phyloP scores from a whole-genome alignment of 768 basidiomycete genomes.

The Clavaria fumosa region DNA sequence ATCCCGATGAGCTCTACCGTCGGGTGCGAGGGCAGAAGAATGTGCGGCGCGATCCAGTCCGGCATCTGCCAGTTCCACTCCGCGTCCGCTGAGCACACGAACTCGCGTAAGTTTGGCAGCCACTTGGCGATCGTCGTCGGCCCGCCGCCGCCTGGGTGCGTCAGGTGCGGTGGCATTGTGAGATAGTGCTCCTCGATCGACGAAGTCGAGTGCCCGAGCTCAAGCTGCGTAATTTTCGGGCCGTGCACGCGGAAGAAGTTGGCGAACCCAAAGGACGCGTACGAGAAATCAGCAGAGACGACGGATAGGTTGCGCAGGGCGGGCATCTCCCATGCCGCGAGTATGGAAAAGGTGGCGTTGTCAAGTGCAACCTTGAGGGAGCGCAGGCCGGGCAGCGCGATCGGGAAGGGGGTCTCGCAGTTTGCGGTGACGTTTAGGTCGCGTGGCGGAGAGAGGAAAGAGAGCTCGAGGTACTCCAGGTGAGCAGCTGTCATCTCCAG shows the following conservation, averaged over 20 bases:
- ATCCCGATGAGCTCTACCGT: slow-evolving; percentile 53
- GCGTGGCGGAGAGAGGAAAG: slow-evolving; percentile 35
- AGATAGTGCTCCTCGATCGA: slow-evolving; percentile 55
- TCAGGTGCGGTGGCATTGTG: slow-evolving; percentile 20
- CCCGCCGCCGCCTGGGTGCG: too few relatives aligned
- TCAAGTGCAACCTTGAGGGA: slow-evolving; percentile 59
- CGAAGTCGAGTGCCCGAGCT: slow-evolving; percentile 57
- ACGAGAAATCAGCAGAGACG: slow-evolving; percentile 54
- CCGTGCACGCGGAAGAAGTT: slow-evolving; percentile 57
- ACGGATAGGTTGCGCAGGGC: slow-evolving; percentile 46
- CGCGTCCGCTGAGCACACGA: slow-evolving; percentile 63
- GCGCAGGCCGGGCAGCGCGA: slow-evolving; percentile 45
- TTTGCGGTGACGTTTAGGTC: too few relatives aligned
- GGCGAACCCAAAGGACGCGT: slow-evolving; percentile 49
- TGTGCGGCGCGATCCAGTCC: slow-evolving; percentile 70
- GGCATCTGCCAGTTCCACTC: slow-evolving; percentile 72
- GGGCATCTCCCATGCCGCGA: slow-evolving; percentile 56
- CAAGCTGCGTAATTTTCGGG: slow-evolving; percentile 41
- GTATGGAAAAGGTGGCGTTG: slow-evolving; percentile 52
- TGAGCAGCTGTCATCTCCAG: slow-evolving; percentile 34
- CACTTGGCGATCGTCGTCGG: slow-evolving; percentile 41
- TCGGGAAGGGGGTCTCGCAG: slow-evolving; percentile 18
- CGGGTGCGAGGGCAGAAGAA: slow-evolving; percentile 50
- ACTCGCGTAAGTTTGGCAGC: slow-evolving; percentile 54
- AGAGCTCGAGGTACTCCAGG: slow-evolving; percentile 57